Evolutionary conservation across 176 grass and related monocot species (phyloP).

Genomic region (Oropetium thomaeum): DNA sequence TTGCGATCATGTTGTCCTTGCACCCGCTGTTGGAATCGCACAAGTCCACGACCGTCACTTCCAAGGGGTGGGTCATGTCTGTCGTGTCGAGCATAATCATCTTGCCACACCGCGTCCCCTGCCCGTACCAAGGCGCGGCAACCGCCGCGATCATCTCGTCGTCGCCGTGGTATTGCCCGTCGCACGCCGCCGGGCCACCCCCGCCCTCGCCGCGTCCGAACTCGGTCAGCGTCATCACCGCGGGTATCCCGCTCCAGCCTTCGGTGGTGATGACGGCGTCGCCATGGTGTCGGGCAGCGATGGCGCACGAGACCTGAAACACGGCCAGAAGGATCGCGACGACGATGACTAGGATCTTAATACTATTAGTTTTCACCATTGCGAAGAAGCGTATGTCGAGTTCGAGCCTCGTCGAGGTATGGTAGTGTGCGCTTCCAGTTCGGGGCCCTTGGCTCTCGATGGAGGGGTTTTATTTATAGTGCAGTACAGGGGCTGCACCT

Average conservation of each 20-base stretch:
- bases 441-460: too few species aligned
- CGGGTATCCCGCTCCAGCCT: neutral
- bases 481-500: too few species aligned
- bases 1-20: conserved; percentile 29
- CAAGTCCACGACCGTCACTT: conserved; percentile 29
- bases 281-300: neutral
- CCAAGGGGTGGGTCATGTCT: conserved; percentile 22
- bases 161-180: conserved; percentile 36
- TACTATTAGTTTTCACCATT: neutral
- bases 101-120: conserved; percentile 29
- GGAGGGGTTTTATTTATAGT: too few species aligned
- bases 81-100: conserved; percentile 20
- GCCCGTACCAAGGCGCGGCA: conserved; percentile 6
- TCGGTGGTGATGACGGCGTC: too few species aligned
- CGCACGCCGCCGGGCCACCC: conserved; percentile 30
- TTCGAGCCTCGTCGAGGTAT: neutral
- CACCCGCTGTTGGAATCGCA: conserved; percentile 13
- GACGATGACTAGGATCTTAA: neutral
- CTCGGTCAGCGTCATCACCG: conserved; percentile 41
- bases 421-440: too few species aligned
- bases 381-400: too few species aligned
- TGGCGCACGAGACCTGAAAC: too few species aligned
- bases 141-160: conserved; percentile 34
- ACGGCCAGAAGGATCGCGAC: neutral
- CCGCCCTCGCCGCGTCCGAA: conserved; percentile 17